Conservation (phyloP, 2,329 filamentous ascomycete genomes). For the Allantophomopsis cytisporea region DNA sequence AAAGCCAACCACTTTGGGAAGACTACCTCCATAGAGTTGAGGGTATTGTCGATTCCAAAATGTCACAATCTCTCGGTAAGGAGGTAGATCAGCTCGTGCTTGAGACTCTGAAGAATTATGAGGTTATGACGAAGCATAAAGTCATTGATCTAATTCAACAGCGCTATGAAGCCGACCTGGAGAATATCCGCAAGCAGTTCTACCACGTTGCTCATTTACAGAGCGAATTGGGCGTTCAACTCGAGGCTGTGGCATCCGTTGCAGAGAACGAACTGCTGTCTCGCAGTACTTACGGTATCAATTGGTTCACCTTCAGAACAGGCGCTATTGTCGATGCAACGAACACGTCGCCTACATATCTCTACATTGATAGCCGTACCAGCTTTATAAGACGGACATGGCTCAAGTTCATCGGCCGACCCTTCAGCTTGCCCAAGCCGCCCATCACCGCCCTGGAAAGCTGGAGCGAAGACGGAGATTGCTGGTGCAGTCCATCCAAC, state of each 20-base stretch:
- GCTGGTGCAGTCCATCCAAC: conserved; percentile 60
- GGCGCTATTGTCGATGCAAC: conserved; percentile 51
- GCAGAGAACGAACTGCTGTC: no score
- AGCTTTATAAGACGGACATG: conserved; percentile 10
- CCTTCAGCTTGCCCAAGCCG: conserved; percentile 16
- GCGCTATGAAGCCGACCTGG: background rate
- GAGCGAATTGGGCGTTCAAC: conserved; percentile 6
- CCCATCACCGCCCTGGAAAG: conserved; percentile 43
- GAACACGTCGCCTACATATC: conserved; percentile 46
- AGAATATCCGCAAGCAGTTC: background rate
- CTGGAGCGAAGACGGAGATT: conserved; percentile 75
- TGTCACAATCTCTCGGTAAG: conserved; percentile 26
- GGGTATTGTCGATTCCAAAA: conserved; percentile 17
- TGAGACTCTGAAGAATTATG: conserved; percentile 24
- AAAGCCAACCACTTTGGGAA: conserved; percentile 14
- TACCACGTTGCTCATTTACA: background rate
- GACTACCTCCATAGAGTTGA: conserved; percentile 32
- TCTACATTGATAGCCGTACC: conserved; percentile 6
- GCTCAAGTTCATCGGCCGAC: conserved; percentile 7
- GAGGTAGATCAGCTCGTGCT: conserved; percentile 31
- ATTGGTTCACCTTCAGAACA: conserved; percentile 40
- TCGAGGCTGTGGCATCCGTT: conserved; percentile 12
- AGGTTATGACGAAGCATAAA: conserved; percentile 8
- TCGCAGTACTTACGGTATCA: no score
- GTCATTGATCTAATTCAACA: conserved; percentile 1